Evolutionary conservation across 768 basidiomycete species (phyloP).

Genomic region (Tephrocybe sp.): DNA sequence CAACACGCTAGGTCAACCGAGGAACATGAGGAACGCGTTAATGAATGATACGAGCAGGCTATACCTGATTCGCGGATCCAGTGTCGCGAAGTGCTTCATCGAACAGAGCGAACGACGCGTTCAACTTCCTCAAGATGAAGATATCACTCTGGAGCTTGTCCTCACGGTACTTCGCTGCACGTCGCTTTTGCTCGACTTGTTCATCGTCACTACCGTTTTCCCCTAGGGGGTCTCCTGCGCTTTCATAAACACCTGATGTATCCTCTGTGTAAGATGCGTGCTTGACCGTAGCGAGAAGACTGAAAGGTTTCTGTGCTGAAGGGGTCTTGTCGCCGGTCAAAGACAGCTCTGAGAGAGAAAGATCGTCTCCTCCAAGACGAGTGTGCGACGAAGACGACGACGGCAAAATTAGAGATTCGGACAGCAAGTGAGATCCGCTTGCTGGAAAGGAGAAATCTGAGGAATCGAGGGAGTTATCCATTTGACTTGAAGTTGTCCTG

Average conservation of each 20-base stretch:
- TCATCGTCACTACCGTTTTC: slow-evolving; percentile 10
- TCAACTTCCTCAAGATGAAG: slow-evolving; percentile 71
- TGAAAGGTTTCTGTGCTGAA: slow-evolving; percentile 14
- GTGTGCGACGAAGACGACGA: slow-evolving; percentile 26
- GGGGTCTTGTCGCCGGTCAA: slow-evolving; percentile 27
- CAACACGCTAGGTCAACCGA: slow-evolving; percentile 50
- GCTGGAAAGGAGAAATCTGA: slow-evolving; percentile 15
- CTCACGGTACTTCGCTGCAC: slow-evolving; percentile 38
- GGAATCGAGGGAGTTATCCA: slow-evolving; percentile 15
- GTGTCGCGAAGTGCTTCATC: slow-evolving; percentile 67
- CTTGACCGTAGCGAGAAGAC: slow-evolving; percentile 15
- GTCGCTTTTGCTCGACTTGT: slow-evolving; percentile 21
- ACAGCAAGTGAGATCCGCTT: slow-evolving; percentile 28
- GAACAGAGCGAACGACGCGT: slow-evolving; percentile 65
- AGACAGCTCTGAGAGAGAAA: slow-evolving; percentile 38
- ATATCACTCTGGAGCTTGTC: slow-evolving; percentile 77
- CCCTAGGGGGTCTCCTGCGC: slow-evolving; percentile 4
- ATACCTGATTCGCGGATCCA: slow-evolving; percentile 70
- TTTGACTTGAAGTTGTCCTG: no score
- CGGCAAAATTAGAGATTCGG: slow-evolving; percentile 27
- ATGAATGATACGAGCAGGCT: slow-evolving; percentile 16
- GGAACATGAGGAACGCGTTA: neutral
- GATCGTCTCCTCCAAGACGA: slow-evolving; percentile 29
- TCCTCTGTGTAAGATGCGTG: slow-evolving; percentile 7
- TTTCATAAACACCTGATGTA: slow-evolving; percentile 2